Evolutionary conservation across 352 stramenopile species (phyloP).

Genomic region (Blastocystis sp.): DNA sequence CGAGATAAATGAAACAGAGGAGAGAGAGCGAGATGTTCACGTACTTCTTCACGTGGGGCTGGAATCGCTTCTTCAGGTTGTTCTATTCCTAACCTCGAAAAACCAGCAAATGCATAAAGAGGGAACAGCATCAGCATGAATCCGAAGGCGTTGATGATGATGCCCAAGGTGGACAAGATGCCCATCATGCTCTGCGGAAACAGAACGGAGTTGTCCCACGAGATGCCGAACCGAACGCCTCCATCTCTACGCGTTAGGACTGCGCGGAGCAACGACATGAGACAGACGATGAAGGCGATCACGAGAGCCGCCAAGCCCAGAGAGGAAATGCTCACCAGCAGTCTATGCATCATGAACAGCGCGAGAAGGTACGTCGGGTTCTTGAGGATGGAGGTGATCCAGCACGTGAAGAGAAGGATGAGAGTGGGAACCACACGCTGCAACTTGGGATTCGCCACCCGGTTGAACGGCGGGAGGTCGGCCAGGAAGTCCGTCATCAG

Average conservation of each 20-base stretch:
- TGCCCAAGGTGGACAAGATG: conserved; percentile 39
- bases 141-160: conserved; percentile 64
- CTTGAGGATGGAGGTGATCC: conserved; percentile 60
- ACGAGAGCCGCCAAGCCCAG: conserved; percentile 38
- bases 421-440: conserved; percentile 25
- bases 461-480: not conserved
- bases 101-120: conserved; percentile 31
- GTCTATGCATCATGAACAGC: not conserved
- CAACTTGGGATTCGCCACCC: not conserved
- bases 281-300: conserved; percentile 14
- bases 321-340: conserved; percentile 51
- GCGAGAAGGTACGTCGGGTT: conserved; percentile 32
- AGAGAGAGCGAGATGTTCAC: not conserved
- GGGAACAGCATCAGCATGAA: conserved; percentile 55
- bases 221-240: conserved; percentile 22
- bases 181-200: conserved; percentile 24
- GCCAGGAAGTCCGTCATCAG: conserved; percentile 57
- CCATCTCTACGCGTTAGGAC: conserved; percentile 21
- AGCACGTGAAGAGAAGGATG: conserved; percentile 50
- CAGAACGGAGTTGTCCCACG: conserved; percentile 20
- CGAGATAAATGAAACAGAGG: conserved; percentile 6
- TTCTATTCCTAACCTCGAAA: conserved; percentile 13
- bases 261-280: not conserved
- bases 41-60: conserved; percentile 1
- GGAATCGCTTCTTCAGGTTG: conserved; percentile 2